Base-by-base conservation (phyloP, 2,329 filamentous ascomycete genomes). In the Claviceps capensis region DNA sequence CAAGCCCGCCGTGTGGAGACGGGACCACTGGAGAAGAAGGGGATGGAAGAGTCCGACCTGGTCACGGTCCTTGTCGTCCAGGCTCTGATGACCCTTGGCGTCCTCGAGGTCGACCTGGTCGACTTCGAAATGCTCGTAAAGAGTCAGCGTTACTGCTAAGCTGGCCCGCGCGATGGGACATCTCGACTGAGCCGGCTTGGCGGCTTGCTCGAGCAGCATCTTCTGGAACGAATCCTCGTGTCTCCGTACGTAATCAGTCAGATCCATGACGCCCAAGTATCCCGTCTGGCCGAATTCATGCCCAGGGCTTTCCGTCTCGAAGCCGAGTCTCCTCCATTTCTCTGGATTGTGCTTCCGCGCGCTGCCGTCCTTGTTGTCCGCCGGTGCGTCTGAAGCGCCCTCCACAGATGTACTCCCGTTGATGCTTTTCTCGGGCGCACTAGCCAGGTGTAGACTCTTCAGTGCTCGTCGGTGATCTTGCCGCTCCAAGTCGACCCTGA, bases 121-220 rank as follows among this genome's bases (percentile, higher is more conserved):
- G 41, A 97, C 86, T 55, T 95, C 89, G 61, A 98, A 98, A 66
- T 97, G 89, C 60, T 97, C 89, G 67, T 93, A 97, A 3, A 98
- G 71, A 40, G 94, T 88, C 59, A 85, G 78, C 1, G 91, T 97
- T 40, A 96, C 82, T 0, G 88, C 83, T 57, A 97, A 71, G 61
- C 89, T 95, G 11, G 89, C 88, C 53, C 86, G 79, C 4, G 90
- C 89, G 57, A 98, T 77, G 1, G 93, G 93, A 65, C 90, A 96
- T 40, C 91, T 81, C 63, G 88, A 80, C 49, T 81, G 72, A 22
- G 79, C 61, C 1, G 86, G 79, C 61, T 82, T 81, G 6, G 83
- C 81, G 3, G 87, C 85, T 67, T 98, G 93, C 67, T 98, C 93
- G 38, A 96, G 72, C 16, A 98, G 71, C 59, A 95, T 75, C 69